These are phyloP conservation scores for Penicillium capsulatum DNA, from an alignment of 2,329 filamentous ascomycete genomes.

Conservation along the genomic window DNA sequence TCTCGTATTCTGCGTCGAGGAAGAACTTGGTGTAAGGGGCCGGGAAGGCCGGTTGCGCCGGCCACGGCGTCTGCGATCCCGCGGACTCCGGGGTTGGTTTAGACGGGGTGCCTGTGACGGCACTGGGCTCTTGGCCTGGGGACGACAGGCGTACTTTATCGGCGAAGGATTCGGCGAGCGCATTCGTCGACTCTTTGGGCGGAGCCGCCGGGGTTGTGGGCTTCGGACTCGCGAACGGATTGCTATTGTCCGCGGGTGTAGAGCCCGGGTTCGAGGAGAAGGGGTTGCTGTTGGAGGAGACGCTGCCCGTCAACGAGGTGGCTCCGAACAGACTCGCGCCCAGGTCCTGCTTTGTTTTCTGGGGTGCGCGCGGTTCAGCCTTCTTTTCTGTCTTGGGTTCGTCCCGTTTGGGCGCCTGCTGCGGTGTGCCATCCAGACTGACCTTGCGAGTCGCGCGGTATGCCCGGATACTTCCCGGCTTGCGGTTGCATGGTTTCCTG, in stretches of 20 bases:
- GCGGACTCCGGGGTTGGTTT: slow-evolving; percentile 33
- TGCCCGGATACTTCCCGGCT: slow-evolving; percentile 73
- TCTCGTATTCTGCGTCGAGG: slow-evolving; percentile 90
- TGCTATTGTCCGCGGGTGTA: slow-evolving; percentile 37
- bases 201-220: slow-evolving; percentile 26
- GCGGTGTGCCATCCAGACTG: slow-evolving; percentile 32
- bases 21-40: slow-evolving; percentile 70
- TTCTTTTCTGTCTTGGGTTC: slow-evolving; percentile 22
- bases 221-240: slow-evolving; percentile 58
- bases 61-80: slow-evolving; percentile 68
- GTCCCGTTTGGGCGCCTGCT: slow-evolving; percentile 7
- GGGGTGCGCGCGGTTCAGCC: slow-evolving; percentile 12
- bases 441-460: slow-evolving; percentile 62
- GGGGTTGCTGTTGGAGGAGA: slow-evolving; percentile 48
- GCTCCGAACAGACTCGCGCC: slow-evolving; percentile 62
- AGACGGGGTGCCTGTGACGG: slow-evolving; percentile 15
- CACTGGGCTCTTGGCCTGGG: slow-evolving; percentile 18
- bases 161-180: slow-evolving; percentile 71
- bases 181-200: slow-evolving; percentile 49
- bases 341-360: slow-evolving; percentile 37
- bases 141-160: slow-evolving; percentile 60
- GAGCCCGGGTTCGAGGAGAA: slow-evolving; percentile 46
- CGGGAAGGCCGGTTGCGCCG: slow-evolving; percentile 60
- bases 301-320: slow-evolving; percentile 34
- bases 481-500: slow-evolving; percentile 72